These are phyloP conservation scores for Kwoniella botswanensis DNA, from an alignment of 768 basidiomycete genomes.

Conservation along the genomic window DNA sequence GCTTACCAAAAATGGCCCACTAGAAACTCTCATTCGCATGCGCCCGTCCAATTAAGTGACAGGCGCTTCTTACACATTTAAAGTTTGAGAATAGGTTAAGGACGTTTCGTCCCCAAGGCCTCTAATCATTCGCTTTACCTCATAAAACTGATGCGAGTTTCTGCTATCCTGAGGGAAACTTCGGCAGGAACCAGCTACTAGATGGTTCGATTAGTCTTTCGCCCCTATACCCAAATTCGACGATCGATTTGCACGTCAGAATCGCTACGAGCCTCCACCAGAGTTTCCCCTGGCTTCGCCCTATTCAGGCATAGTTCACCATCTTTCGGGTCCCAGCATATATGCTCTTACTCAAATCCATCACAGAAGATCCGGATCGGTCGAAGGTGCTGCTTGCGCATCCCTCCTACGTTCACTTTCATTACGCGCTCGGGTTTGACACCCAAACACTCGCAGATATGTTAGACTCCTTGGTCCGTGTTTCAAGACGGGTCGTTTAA, in stretches of 20 bases:
- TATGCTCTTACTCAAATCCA: conserved; percentile 79
- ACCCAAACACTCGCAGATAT: conserved; percentile 79
- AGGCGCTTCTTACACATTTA: conserved; percentile 68
- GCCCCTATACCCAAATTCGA: conserved; percentile 94
- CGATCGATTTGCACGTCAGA: conserved; percentile 97
- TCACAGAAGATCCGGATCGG: conserved; percentile 75
- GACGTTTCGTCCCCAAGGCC: conserved; percentile 86
- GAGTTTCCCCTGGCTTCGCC: conserved; percentile 95
- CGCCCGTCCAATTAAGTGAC: conserved; percentile 61
- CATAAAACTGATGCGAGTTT: conserved; percentile 67
- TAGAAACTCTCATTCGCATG: conserved; percentile 70
- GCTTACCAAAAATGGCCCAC: conserved; percentile 66
- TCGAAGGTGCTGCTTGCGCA: conserved; percentile 73
- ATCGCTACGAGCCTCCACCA: conserved; percentile 94
- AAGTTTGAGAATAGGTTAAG: conserved; percentile 82
- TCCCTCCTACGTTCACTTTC: conserved; percentile 71
- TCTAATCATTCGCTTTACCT: conserved; percentile 79
- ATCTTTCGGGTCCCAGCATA: conserved; percentile 88
- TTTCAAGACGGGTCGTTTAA: conserved; percentile 82
- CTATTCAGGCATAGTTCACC: conserved; percentile 89
- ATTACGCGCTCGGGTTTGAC: conserved; percentile 72
- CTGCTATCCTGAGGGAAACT: conserved; percentile 81
- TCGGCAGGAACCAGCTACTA: conserved; percentile 92
- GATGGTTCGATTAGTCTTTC: conserved; percentile 93
- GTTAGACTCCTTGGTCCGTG: conserved; percentile 87